These are phyloP conservation scores for Emmonsiellopsis sp. DNA, from an alignment of 2,329 filamentous ascomycete species.

Conservation along the genomic window DNA sequence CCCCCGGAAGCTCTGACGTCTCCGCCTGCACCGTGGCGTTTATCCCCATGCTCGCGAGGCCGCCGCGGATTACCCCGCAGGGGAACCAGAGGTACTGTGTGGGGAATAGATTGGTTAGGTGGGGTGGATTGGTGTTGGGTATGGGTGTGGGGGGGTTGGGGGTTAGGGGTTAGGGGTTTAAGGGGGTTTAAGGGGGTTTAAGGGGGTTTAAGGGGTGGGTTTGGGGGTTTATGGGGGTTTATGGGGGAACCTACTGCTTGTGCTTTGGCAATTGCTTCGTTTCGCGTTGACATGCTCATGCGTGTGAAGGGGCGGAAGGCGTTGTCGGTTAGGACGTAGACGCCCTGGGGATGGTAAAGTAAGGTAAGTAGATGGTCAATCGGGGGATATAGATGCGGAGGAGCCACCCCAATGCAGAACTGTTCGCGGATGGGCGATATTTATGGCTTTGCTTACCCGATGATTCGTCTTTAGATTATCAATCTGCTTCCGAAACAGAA, in stretches of 20 bases:
- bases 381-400: neutral
- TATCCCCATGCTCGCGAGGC: conserved; percentile 85
- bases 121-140: neutral
- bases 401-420: too few species aligned
- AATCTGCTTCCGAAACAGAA: conserved; percentile 93
- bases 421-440: too few species aligned
- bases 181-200: neutral
- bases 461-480: conserved; percentile 99
- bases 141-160: neutral
- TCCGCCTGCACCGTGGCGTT: conserved; percentile 87
- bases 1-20: conserved; percentile 73
- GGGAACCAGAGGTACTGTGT: conserved; percentile 89
- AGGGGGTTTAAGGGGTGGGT: neutral
- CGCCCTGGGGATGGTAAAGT: conserved; percentile 50
- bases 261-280: conserved; percentile 63
- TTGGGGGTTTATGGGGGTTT: neutral
- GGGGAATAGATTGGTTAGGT: neutral
- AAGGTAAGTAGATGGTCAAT: neutral
- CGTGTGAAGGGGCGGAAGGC: conserved; percentile 78
- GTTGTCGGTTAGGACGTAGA: conserved; percentile 93
- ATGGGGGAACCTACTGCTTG: conserved; percentile 56
- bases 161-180: neutral
- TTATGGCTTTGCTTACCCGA: conserved; percentile 46
- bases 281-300: conserved; percentile 75
- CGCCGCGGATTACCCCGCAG: conserved; percentile 82